Percentiles rank a stretch among this genome's conserved stretches.
phyloP scores from a whole-genome alignment of 306 rosid species.

The Mucuna pruriens region DNA sequence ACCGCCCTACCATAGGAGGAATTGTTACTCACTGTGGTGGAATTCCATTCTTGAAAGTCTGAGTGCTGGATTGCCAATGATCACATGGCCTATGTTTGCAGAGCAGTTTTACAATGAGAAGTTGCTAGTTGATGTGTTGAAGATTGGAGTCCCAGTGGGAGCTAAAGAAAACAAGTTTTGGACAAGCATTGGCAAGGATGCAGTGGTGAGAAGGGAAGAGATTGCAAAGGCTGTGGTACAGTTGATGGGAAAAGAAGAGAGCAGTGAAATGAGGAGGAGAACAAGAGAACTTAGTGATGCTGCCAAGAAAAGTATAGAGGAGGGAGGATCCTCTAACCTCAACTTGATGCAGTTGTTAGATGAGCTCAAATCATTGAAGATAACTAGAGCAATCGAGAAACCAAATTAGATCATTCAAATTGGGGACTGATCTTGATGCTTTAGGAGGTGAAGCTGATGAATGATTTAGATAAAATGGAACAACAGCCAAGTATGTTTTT shows the following conservation, averaged over 20 bases:
- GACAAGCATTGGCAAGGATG: not conserved
- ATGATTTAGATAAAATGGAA: no score
- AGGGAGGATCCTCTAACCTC: constrained; percentile 35
- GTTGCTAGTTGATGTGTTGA: not conserved
- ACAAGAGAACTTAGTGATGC: constrained; percentile 25
- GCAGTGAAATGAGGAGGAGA: not conserved
- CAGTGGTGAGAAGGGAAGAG: not conserved
- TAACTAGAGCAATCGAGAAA: not conserved
- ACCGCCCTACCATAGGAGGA: not conserved
- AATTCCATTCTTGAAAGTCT: constrained; percentile 27
- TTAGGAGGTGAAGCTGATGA: no score
- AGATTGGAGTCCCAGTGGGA: constrained; percentile 2
- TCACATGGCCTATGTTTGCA: constrained; percentile 42
- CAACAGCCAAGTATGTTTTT: no score
- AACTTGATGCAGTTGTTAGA: constrained; percentile 34
- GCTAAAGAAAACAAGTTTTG: constrained; percentile 20
- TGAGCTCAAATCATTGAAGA: constrained; percentile 41
- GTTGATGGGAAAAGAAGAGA: not conserved
- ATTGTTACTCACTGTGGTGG: constrained; percentile 6
- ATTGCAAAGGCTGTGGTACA: not conserved
- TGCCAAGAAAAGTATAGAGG: constrained; percentile 23
- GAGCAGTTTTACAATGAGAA: constrained; percentile 42
- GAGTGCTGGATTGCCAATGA: constrained; percentile 35
- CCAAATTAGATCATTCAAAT: not conserved
- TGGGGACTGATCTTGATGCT: not conserved